A percentile compares a stretch with the other conserved stretches of the same genome.
These are phyloP conservation scores for Rhododendron molle DNA, from an alignment of 148 eudicot species.

Conservation along the genomic window DNA sequence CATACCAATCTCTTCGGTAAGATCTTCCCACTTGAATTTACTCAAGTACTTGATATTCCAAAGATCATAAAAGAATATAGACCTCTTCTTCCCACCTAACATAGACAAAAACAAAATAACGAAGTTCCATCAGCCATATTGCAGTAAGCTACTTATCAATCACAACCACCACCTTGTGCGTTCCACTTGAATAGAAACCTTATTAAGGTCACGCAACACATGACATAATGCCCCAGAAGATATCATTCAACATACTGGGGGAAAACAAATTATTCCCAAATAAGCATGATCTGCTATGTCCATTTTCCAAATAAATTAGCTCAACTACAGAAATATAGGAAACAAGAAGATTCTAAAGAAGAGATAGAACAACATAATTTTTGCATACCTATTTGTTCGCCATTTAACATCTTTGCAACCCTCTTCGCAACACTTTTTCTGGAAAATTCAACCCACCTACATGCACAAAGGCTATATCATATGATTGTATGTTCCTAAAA, in stretches of 20 bases:
- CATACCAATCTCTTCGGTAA: conserved; percentile 74
- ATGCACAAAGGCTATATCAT: conserved; percentile 18
- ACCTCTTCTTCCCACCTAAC: conserved; percentile 88
- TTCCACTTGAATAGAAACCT: background rate
- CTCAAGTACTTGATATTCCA: conserved; percentile 97
- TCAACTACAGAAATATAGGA: background rate
- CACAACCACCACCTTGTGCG: background rate
- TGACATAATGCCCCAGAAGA: background rate
- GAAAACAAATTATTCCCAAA: background rate
- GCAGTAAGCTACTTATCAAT: background rate
- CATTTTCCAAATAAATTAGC: background rate
- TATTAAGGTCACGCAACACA: background rate
- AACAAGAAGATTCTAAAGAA: background rate
- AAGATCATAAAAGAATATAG: conserved; percentile 66
- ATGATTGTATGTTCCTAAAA: background rate
- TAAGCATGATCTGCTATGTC: background rate
- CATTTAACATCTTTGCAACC: conserved; percentile 72
- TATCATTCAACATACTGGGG: background rate
- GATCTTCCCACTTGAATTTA: conserved; percentile 96
- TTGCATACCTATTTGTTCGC: conserved; percentile 73
- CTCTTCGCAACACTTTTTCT: conserved; percentile 70
- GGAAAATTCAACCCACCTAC: conserved; percentile 94
- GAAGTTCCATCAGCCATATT: background rate
- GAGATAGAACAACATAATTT: background rate
- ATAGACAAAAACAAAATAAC: background rate